Base-by-base conservation (phyloP, 2,329 filamentous ascomycete genomes). In the Scopulariopsis brevicaulis region DNA sequence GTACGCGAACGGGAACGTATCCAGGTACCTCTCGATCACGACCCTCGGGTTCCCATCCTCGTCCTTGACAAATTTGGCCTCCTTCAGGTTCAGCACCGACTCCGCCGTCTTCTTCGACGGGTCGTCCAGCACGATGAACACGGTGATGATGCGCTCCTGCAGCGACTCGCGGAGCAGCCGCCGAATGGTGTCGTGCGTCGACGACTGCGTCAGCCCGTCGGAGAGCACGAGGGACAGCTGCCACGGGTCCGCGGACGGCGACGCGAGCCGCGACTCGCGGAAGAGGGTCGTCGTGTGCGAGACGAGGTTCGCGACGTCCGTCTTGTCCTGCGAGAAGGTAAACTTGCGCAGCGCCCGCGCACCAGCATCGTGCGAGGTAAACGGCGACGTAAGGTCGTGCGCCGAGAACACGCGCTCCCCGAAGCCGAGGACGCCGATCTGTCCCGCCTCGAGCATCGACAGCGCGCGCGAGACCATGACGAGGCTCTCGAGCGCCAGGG, bases 1-100 rank as follows among this genome's bases (percentile, higher is more conserved):
- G 75, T 96, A 99, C 70, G 88, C 85, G 74, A 99, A 99, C 0
- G 95, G 94, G 71, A 99, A 99, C 8, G 85, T 87, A 70, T 99
- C 95, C 64, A 99, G 81, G 69, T 99, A 99, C 66, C 89, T 84
- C 75, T 90, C 87, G 70, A 95, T 91, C 65, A 87, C 86, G 58
- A 96, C 82, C 66, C 84, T 81, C 61, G 85, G 74, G 74, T 84
- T 74, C 70, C 81, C 72, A 65, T 74, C 61, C 64, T 72, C 77
- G 66, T 89, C 85, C 60, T 80, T 81, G 62, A 87, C 82, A 67
- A 97, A 96, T 68, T 84, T 84, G 43, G 91, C 93, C 71, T 91
- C 87, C 70, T 91, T 90, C 65, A 97, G 78, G 69, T 96, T 91
- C 66, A 97, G 73, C 61, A 99, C 95, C 65, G 85, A 88, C 60